Evolutionary conservation across 106 monocot genomes (phyloP), one percentile per base, ranked within the genome.

Genomic region (Acorus calamus): DNA sequence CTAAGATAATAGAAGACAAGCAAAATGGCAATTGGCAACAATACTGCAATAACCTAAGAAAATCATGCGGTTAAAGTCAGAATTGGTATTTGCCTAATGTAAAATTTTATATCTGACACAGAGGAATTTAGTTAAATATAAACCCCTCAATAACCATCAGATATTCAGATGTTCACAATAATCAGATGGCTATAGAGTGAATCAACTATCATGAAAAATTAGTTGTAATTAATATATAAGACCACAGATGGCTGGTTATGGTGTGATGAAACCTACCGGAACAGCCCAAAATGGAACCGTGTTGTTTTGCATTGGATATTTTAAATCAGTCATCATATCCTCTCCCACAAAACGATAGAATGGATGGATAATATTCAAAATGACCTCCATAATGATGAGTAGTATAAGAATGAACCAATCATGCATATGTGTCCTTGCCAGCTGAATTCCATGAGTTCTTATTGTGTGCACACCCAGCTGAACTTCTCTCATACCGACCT

Each of bases 321-420:
- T 74, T 7, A 85, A 54, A 69, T 85, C 77, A 65, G 57, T 62
- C 74, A 81, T 75, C 85, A 85, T 81, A 64, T 75, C 77, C 67
- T 72, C 78, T 44, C 77, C 71, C 41, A 78, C 72, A 57, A 78
- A 81, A 44, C 81, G 85, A 42, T 74, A 59, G 56, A 84, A 84
- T 47, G 84, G 77, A 68, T 62, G 56, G 8, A 66, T 50, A 14
- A 66, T 11, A 66, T 72, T 55, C 49, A 85, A 58, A 53, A 53
- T 50, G 2, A 51, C 53, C 48, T 71, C 61, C 3, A 78, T 44
- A 3, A 65, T 63, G 5, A 57, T 44, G 14, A 85, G 77, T 10
- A 80, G 52, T 46, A 76, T 45, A 42, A 84, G 66, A 65, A 77
- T 77, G 57, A 78, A 49, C 85, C 85, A 85, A 53, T 85, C 85